Conservation (phyloP, 2,329 filamentous ascomycete genomes). For the Samsoniella hepiali region DNA sequence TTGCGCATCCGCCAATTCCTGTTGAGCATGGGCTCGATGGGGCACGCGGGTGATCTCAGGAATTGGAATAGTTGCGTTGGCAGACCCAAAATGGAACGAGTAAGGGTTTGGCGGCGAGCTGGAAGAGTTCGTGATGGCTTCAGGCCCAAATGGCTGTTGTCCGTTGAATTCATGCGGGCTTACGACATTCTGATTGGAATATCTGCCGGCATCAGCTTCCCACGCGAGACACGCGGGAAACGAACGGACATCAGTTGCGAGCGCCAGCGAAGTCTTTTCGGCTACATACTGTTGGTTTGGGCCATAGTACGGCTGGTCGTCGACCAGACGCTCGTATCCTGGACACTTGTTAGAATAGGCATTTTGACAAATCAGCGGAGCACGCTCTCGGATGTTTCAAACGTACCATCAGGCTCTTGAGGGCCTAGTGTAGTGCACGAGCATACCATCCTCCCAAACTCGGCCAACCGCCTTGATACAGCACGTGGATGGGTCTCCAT, state of each 20-base stretch:
- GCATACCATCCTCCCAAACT: constrained; percentile 5
- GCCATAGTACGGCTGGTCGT: not conserved
- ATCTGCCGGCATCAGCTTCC: constrained; percentile 7
- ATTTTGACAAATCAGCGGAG: not conserved
- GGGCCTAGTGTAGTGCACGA: not conserved
- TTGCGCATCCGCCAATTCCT: not conserved
- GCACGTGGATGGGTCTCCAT: not conserved
- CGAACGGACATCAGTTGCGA: constrained; percentile 1
- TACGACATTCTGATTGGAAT: constrained; percentile 6
- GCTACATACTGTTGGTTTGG: constrained; percentile 13
- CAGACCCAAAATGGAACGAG: not conserved
- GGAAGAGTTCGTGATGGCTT: not conserved
- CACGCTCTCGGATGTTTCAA: not conserved
- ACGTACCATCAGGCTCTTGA: constrained; percentile 7
- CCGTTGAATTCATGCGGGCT: not conserved
- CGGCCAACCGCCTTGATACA: not conserved
- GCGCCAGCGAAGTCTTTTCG: constrained; percentile 11
- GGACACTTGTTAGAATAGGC: not conserved
- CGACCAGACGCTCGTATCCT: constrained; percentile 14
- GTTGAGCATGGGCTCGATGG: not conserved
- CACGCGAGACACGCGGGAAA: not conserved
- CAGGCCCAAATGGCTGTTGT: not conserved
- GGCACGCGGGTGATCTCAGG: not conserved
- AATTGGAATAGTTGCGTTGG: not conserved
- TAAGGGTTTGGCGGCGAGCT: not conserved